Evolutionary conservation across 2,329 filamentous ascomycete genomes (phyloP).

Genomic region (Tolypocladium endophyticum): DNA sequence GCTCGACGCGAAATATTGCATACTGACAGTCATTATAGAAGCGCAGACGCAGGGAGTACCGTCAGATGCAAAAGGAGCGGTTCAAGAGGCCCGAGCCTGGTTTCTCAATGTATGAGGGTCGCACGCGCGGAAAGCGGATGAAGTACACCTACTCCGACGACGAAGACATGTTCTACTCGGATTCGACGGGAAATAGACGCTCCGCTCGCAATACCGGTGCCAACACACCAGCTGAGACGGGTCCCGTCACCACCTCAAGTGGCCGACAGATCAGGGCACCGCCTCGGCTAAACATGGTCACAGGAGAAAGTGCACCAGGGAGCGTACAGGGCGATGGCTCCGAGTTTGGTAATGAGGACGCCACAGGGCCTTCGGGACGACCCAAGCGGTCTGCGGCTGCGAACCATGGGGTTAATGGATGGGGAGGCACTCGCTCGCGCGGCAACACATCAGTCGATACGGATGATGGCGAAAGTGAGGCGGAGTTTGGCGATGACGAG

Average conservation of each 20-base stretch:
- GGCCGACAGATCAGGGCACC: conserved; percentile 73
- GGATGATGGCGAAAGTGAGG: conserved; percentile 61
- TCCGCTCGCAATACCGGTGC: conserved; percentile 66
- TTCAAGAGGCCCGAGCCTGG: conserved; percentile 82
- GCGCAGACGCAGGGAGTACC: conserved; percentile 85
- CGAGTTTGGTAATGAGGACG: conserved; percentile 27
- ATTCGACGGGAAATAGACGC: conserved; percentile 49
- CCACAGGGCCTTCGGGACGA: conserved; percentile 34
- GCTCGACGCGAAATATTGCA: background rate
- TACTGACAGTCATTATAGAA: conserved; percentile 46
- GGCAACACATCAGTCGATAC: conserved; percentile 38
- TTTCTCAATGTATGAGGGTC: conserved; percentile 90
- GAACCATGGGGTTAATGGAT: conserved; percentile 39
- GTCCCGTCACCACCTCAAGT: conserved; percentile 63
- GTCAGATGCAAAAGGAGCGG: conserved; percentile 71
- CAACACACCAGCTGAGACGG: conserved; percentile 61
- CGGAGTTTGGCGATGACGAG: conserved; percentile 66
- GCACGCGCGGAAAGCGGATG: conserved; percentile 89
- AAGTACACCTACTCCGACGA: conserved; percentile 95
- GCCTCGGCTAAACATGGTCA: conserved; percentile 53
- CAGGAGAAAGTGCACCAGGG: conserved; percentile 33
- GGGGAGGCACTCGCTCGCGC: conserved; percentile 24
- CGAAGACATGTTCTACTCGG: conserved; percentile 60
- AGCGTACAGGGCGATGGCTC: conserved; percentile 35
- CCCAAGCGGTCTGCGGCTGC: conserved; percentile 40